Conservation (phyloP, 2,329 filamentous ascomycete genomes). For the Leptographium galeiforme region DNA sequence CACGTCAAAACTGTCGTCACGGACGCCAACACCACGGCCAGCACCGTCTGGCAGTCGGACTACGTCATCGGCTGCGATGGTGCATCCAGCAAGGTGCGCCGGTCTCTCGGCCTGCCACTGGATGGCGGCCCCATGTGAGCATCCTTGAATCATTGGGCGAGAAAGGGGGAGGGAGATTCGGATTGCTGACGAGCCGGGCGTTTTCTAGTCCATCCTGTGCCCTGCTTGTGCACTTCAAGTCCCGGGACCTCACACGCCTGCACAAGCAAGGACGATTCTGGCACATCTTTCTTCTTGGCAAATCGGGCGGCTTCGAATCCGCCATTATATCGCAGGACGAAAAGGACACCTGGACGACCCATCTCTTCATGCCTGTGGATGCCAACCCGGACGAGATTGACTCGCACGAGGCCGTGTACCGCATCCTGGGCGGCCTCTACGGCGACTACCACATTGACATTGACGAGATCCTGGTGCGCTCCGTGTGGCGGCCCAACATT, state of each 20-base stretch:
- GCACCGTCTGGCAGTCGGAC: background rate
- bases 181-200: background rate
- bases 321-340: constrained; percentile 8
- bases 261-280: constrained; percentile 10
- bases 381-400: background rate
- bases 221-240: constrained; percentile 13
- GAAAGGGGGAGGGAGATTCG: background rate
- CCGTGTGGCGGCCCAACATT: constrained; percentile 12
- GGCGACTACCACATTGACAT: constrained; percentile 9
- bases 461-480: constrained; percentile 13
- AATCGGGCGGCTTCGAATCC: constrained; percentile 1
- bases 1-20: background rate
- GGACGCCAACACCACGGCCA: background rate
- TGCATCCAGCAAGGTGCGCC: constrained; percentile 2
- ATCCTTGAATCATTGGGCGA: background rate
- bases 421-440: constrained; percentile 4
- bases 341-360: constrained; percentile 4
- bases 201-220: constrained; percentile 2
- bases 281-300: constrained; percentile 10
- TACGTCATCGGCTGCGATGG: constrained; percentile 6
- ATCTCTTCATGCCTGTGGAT: constrained; percentile 3
- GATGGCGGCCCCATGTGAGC: constrained; percentile 8
- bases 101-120: background rate
- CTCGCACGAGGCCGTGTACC: constrained; percentile 4
- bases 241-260: constrained; percentile 6